Evolutionary conservation across 371 early-diverging fungal species (phyloP), one percentile per base, ranked within the genome.

Genomic region (Neoconidiobolus thromboides): DNA sequence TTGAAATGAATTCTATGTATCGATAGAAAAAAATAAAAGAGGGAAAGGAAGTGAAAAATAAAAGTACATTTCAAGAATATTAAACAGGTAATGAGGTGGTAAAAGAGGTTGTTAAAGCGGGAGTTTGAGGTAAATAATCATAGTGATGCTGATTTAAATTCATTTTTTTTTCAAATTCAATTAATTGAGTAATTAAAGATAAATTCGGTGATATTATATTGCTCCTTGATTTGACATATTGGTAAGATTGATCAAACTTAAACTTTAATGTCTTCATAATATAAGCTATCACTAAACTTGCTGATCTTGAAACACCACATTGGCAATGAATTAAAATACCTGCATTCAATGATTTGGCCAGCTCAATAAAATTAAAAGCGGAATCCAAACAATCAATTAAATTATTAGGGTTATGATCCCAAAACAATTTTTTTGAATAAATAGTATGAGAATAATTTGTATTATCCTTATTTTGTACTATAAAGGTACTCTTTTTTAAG

Each of bases 241-340:
- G 77, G 66, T 89, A 87, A 5, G 92, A 89, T 9, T 80, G 76
- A 5, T 72, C 71, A 60, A 86, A 69, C 2, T 73, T 72, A 67
- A 85, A 60, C 0, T 66, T 62, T 56, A 73, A 64, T 0, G 78
- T 69, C 51, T 79, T 76, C 89, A 92, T 92, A 61, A 87, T 79
- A 67, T 89, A 92, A 1, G 89, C 93, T 51, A 92, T 85, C 46
- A 89, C 78, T 43, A 92, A 71, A 0, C 85, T 78, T 3, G 93
- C 94, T 9, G 88, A 88, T 43, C 94, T 73, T 36, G 91, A 87
- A 9, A 92, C 85, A 12, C 94, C 94, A 64, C 85, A 76, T 66
- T 89, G 87, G 69, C 94, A 93, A 62, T 90, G 87, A 1, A 93
- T 84, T 7, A 93, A 71, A 1, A 91, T 79, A 40, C 77, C 69